Conservation (phyloP, 2,329 filamentous ascomycete species). For the Gremmenia infestans region DNA sequence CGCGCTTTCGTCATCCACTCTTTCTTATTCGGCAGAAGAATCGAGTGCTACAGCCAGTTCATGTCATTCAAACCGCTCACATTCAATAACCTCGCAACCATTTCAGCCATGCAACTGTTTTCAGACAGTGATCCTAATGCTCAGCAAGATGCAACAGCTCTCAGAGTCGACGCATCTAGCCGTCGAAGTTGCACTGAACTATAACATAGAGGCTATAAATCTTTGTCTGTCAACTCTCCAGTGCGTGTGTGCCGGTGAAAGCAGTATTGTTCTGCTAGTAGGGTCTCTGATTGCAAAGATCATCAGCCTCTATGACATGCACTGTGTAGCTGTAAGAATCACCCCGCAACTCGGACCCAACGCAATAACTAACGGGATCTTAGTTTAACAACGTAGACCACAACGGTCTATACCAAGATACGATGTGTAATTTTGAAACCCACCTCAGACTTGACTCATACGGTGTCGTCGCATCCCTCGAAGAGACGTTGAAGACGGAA, state of each 20-base stretch:
- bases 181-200: background rate
- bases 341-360: background rate
- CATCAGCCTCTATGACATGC: conserved; percentile 2
- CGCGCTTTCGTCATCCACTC: background rate
- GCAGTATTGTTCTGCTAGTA: background rate
- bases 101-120: background rate
- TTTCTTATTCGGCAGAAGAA: background rate
- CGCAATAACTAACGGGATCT: background rate
- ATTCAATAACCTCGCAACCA: background rate
- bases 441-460: background rate
- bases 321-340: background rate
- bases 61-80: background rate
- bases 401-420: background rate
- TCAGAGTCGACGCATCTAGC: conserved; percentile 1
- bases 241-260: background rate
- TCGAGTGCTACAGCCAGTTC: background rate
- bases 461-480: background rate
- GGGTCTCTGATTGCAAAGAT: conserved; percentile 3
- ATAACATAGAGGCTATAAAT: background rate
- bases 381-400: conserved; percentile 1
- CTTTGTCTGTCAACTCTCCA: background rate
- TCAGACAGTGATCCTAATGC: background rate
- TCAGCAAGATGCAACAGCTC: background rate
- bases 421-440: background rate
- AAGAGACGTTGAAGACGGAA: conserved; percentile 2